phyloP scores from a whole-genome alignment of 202 grass and related monocot genomes.

The Setaria italica region DNA sequence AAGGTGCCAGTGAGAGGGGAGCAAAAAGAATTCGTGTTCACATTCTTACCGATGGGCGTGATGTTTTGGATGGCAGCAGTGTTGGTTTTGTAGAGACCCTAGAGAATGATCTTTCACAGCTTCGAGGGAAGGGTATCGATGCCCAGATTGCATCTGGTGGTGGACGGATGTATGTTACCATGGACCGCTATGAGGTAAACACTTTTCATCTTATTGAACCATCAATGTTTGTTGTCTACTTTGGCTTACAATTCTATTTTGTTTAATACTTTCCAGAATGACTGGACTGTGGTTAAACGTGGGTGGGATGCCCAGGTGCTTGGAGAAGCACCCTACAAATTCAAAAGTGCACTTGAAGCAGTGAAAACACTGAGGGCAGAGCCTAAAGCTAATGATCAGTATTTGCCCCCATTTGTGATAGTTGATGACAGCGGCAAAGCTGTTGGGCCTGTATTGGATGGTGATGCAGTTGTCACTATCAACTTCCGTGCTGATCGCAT shows the following conservation, averaged over 20 bases:
- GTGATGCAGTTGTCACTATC: slow-evolving; percentile 95
- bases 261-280: slow-evolving; percentile 68
- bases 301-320: slow-evolving; percentile 99
- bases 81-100: slow-evolving; percentile 87
- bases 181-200: slow-evolving; percentile 97
- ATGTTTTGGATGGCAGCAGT: slow-evolving; percentile 96
- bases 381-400: slow-evolving; percentile 81
- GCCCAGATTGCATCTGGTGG: slow-evolving; percentile 89
- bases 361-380: slow-evolving; percentile 87
- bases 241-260: slow-evolving; percentile 27
- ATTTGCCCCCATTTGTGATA: slow-evolving; percentile 92
- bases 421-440: slow-evolving; percentile 87
- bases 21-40: slow-evolving; percentile 93
- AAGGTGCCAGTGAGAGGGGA: slow-evolving; percentile 83
- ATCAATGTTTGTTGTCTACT: neutral
- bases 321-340: slow-evolving; percentile 93
- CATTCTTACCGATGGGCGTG: slow-evolving; percentile 94
- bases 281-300: slow-evolving; percentile 94
- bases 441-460: slow-evolving; percentile 90
- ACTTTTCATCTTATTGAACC: neutral
- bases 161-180: slow-evolving; percentile 97
- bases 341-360: slow-evolving; percentile 82
- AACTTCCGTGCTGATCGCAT: slow-evolving; percentile 99
- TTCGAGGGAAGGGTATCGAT: slow-evolving; percentile 84
- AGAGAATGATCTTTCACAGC: slow-evolving; percentile 75